Evolutionary conservation across 83 land plant species (phyloP).

Genomic region (Picea engelmannii): DNA sequence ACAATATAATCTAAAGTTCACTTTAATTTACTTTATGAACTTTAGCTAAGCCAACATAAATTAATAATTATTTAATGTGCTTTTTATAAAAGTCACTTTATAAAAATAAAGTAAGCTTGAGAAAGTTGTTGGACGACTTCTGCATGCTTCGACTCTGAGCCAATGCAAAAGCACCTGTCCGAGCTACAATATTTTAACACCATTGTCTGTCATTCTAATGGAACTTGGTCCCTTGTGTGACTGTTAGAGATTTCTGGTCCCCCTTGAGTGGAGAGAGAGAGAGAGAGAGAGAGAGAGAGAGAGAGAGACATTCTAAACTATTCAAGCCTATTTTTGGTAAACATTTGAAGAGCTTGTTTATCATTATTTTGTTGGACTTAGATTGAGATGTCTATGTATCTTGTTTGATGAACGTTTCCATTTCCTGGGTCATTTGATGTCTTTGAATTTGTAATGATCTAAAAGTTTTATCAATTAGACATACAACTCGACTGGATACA

Average conservation of each 20-base stretch:
- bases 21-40: no score
- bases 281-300: neutral
- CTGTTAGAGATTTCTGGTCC: neutral
- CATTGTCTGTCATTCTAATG: no score
- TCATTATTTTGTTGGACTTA: neutral
- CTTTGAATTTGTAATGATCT: neutral
- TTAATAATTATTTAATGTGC: no score
- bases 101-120: no score
- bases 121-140: no score
- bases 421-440: neutral
- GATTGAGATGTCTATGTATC: neutral
- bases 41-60: no score
- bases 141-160: no score
- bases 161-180: no score
- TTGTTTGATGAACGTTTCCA: neutral
- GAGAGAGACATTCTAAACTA: neutral
- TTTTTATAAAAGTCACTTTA: no score
- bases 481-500: neutral
- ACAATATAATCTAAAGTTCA: no score
- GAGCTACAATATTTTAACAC: no score
- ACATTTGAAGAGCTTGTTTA: neutral
- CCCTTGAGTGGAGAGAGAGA: neutral
- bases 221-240: no score
- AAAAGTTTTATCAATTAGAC: neutral
- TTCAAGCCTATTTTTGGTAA: neutral